Evolutionary conservation across 2,329 filamentous ascomycete species (phyloP), one percentile per base, ranked within the genome.

Genomic region (Trichoderma endophyticum): DNA sequence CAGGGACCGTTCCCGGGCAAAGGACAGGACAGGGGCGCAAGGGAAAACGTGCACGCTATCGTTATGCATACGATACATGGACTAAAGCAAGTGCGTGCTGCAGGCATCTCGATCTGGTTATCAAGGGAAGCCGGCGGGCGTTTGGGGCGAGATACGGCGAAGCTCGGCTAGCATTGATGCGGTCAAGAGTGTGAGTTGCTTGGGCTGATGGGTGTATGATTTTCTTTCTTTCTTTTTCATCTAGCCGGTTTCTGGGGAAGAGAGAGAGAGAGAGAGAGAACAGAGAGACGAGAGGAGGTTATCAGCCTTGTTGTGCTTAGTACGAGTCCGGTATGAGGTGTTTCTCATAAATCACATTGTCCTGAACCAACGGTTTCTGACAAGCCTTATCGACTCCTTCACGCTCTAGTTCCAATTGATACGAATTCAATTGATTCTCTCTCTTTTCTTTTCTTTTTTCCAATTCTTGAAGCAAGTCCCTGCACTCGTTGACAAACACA

Each of bases 81-180:
- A 64, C 68, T 71, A 71, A 64, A 51, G 68, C 60, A 71, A 64
- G 60, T 71, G 68, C 68, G 68, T 63, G 59, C 59, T 71, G 68
- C 68, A 71, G 68, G 60, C 68, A 71, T 71, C 68, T 63, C 68
- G 68, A 71, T 71, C 68, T 71, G 59, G 68, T 51, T 70, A 70
- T 70, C 56, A 62, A 70, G 30, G 57, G 56, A 28, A 39, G 34
- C 15, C 68, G 60, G 62, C 60, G 48, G 68, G 43, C 28, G 30
- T 61, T 39, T 32, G 43, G 43, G 43, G 30, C 24, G 54, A 39
- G 60, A 64, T 51, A 71, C 60, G 26, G 51, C 60, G 43, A 64
- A 64, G 60, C 54, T 71, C 56, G 59, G 60, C 68, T 71, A 62
- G 66, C 39, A 54, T 71, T 34, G 68, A 63, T 71, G 68, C 68